These are phyloP conservation scores for Houttuynia cordata DNA, from an alignment of 164 flowering plant species.

Conservation along the genomic window DNA sequence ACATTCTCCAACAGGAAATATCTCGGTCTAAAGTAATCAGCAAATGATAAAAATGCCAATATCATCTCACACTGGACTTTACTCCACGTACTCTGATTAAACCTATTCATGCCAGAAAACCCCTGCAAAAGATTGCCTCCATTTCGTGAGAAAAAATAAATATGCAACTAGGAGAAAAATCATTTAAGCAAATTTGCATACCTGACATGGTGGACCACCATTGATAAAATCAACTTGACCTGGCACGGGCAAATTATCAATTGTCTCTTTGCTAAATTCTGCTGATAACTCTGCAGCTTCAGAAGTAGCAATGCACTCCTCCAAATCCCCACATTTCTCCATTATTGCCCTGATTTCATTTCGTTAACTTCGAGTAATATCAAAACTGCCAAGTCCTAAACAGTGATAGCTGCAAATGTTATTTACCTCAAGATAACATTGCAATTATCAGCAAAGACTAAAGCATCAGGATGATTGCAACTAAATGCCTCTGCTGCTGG, in stretches of 20 bases:
- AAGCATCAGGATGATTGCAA: slow-evolving; percentile 69
- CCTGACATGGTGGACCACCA: slow-evolving; percentile 99
- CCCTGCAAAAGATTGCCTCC: slow-evolving; percentile 38
- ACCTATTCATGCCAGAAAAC: slow-evolving; percentile 95
- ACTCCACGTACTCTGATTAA: slow-evolving; percentile 89
- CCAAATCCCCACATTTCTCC: slow-evolving; percentile 66
- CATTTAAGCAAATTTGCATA: slow-evolving; percentile 1
- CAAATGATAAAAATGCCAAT: slow-evolving; percentile 83
- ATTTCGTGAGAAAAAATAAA: neutral
- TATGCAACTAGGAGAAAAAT: neutral
- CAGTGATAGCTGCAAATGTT: neutral
- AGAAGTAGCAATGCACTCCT: slow-evolving; percentile 68
- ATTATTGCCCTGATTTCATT: slow-evolving; percentile 50
- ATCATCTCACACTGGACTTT: slow-evolving; percentile 98
- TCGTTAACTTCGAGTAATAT: slow-evolving; percentile 2
- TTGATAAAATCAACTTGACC: slow-evolving; percentile 94
- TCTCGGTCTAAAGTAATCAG: slow-evolving; percentile 77
- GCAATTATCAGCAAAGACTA: slow-evolving; percentile 65
- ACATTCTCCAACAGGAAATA: slow-evolving; percentile 91
- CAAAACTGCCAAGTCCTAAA: neutral
- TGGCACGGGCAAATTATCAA: slow-evolving; percentile 59
- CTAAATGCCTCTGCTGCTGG: slow-evolving; percentile 89
- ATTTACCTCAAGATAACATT: slow-evolving; percentile 71
- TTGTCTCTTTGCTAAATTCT: slow-evolving; percentile 37
- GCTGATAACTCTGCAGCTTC: slow-evolving; percentile 67